Conservation (phyloP, 305 asterid species). For the Nicotiana rustica region DNA sequence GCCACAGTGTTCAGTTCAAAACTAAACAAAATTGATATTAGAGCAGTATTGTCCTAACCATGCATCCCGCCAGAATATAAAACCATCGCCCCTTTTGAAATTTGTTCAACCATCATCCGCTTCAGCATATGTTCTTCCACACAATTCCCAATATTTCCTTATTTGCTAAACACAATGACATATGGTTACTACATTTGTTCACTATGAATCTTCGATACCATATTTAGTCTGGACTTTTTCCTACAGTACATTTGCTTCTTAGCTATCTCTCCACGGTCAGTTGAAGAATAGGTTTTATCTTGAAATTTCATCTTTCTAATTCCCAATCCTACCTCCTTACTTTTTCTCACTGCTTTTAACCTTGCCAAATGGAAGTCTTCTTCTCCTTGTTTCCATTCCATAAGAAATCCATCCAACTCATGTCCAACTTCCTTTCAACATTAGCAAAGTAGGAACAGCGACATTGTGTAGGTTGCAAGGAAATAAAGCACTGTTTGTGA, state of each 20-base stretch:
- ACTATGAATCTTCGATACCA: neutral
- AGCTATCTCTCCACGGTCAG: neutral
- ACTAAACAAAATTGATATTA: too few relatives aligned
- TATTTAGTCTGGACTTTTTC: neutral
- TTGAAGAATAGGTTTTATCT: neutral
- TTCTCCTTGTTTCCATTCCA: neutral
- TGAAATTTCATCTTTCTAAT: neutral
- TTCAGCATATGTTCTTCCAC: neutral
- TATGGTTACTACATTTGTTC: neutral
- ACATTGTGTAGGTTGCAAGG: too few relatives aligned
- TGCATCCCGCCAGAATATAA: neutral
- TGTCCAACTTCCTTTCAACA: neutral
- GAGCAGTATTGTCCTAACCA: neutral
- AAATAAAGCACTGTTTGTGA: neutral
- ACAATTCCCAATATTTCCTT: neutral
- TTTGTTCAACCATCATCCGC: neutral
- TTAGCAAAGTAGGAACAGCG: too few relatives aligned
- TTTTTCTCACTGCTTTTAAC: neutral
- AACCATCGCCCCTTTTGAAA: neutral
- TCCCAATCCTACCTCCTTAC: neutral
- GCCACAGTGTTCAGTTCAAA: too few relatives aligned
- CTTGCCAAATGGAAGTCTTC: neutral
- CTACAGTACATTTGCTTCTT: neutral
- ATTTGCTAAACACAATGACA: neutral
- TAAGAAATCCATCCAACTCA: neutral